Conservation (phyloP, 352 stramenopile genomes). For the Phytopythium ostracodes region DNA sequence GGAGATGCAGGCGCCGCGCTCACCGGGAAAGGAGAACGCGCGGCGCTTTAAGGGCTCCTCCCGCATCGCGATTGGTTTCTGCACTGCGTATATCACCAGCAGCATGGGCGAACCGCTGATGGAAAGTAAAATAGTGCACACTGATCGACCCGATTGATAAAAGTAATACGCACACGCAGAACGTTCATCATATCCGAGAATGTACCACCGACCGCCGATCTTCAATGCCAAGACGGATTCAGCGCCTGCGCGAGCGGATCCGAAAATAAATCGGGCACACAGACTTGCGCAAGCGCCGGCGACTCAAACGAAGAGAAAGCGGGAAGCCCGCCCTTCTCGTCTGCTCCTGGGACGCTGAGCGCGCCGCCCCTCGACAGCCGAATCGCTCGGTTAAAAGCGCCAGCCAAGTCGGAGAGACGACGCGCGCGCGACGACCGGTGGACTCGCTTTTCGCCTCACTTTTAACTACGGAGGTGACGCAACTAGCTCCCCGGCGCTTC, state of each 20-base stretch:
- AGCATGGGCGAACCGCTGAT: constrained; percentile 38
- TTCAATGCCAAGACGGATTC: constrained; percentile 42
- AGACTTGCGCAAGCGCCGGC: constrained; percentile 21
- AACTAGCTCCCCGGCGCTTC: constrained; percentile 14
- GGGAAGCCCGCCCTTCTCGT: constrained; percentile 22
- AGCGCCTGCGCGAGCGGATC: constrained; percentile 44
- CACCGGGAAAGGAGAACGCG: constrained; percentile 9
- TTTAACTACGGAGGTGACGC: constrained; percentile 70
- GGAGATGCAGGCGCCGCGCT: constrained; percentile 7
- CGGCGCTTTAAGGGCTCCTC: constrained; percentile 21
- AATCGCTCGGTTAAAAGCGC: constrained; percentile 17
- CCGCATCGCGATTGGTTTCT: constrained; percentile 46
- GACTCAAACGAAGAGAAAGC: constrained; percentile 13
- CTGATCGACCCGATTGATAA: neutral
- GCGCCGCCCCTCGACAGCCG: constrained; percentile 8
- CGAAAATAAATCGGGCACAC: constrained; percentile 7
- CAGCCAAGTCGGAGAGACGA: constrained; percentile 22
- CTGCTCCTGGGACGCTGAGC: constrained; percentile 20
- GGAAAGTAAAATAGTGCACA: constrained; percentile 72
- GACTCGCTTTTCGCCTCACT: constrained; percentile 50
- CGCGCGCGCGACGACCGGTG: constrained; percentile 22
- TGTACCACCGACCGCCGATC: constrained; percentile 15
- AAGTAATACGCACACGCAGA: constrained; percentile 1
- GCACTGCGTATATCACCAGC: constrained; percentile 82
- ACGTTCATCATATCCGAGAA: neutral